Conservation (phyloP, 371 early-diverging fungal genomes). For the Parasitella parasitica region DNA sequence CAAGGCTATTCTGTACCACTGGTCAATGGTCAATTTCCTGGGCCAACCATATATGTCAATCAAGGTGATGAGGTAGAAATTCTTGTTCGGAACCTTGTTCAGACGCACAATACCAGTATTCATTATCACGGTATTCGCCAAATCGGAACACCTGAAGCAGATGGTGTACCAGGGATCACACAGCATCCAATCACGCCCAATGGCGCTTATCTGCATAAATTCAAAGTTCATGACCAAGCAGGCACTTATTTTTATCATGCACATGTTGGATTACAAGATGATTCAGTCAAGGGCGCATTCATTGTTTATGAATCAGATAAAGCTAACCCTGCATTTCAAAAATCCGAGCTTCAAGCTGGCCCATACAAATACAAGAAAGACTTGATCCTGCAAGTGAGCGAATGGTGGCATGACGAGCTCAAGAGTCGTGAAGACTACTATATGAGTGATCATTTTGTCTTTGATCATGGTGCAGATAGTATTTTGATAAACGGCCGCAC, state of each 20-base stretch:
- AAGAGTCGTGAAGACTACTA: slow-evolving; percentile 23
- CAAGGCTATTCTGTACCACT: slow-evolving; percentile 9
- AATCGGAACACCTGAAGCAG: slow-evolving; percentile 33
- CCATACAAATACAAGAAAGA: slow-evolving; percentile 49
- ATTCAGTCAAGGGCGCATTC: slow-evolving; percentile 38
- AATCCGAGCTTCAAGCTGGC: slow-evolving; percentile 22
- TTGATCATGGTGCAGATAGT: slow-evolving; percentile 35
- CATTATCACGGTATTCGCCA: slow-evolving; percentile 51
- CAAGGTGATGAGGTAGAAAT: slow-evolving; percentile 44
- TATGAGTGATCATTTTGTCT: slow-evolving; percentile 20
- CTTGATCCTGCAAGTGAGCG: slow-evolving; percentile 35
- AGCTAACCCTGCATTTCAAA: slow-evolving; percentile 15
- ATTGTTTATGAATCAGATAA: slow-evolving; percentile 43
- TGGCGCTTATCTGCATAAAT: slow-evolving; percentile 24
- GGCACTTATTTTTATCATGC: slow-evolving; percentile 55
- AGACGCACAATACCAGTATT: slow-evolving; percentile 16
- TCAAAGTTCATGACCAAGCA: slow-evolving; percentile 31
- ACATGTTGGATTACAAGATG: slow-evolving; percentile 41
- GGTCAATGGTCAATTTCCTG: slow-evolving; percentile 54
- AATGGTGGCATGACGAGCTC: slow-evolving; percentile 44
- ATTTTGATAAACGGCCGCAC: slow-evolving; percentile 47
- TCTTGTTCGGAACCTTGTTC: slow-evolving; percentile 34
- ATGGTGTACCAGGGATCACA: slow-evolving; percentile 47
- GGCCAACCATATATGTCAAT: slow-evolving; percentile 40
- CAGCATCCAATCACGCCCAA: slow-evolving; percentile 41